phyloP scores from a whole-genome alignment of 2,329 filamentous ascomycete species.

The Dactylellina parvicollis region DNA sequence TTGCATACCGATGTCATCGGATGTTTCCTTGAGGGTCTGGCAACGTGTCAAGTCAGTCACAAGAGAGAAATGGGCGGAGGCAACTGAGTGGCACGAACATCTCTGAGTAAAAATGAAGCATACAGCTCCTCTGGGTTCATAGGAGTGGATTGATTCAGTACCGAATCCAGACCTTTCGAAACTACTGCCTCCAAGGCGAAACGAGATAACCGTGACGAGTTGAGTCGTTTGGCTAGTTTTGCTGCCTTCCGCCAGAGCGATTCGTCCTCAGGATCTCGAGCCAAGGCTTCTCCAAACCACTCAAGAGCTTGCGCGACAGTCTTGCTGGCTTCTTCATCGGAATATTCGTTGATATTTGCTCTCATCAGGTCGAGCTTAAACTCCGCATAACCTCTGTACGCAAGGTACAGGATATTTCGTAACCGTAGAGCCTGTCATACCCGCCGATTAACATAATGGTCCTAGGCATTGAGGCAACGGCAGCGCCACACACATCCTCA shows the following conservation, averaged over 20 bases:
- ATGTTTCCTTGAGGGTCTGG: conserved; percentile 40
- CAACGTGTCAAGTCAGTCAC: background rate
- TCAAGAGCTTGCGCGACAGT: conserved; percentile 59
- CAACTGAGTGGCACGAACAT: conserved; percentile 22
- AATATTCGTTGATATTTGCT: conserved; percentile 59
- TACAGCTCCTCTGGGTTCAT: conserved; percentile 57
- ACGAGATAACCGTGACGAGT: conserved; percentile 56
- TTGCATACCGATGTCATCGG: conserved; percentile 37
- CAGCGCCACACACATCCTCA: conserved; percentile 65
- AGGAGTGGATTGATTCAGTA: conserved; percentile 31
- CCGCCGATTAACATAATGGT: conserved; percentile 76
- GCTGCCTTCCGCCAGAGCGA: conserved; percentile 58
- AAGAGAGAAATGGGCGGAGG: background rate
- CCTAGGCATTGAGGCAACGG: background rate
- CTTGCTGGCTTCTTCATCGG: conserved; percentile 59
- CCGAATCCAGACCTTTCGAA: conserved; percentile 33
- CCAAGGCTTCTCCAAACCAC: conserved; percentile 57
- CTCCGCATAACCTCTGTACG: conserved; percentile 95
- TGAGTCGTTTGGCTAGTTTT: conserved; percentile 56
- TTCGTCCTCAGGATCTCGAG: conserved; percentile 57
- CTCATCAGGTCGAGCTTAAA: conserved; percentile 78
- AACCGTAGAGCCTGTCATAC: conserved; percentile 47
- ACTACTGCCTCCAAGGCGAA: conserved; percentile 57
- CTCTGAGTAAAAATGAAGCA: conserved; percentile 56
- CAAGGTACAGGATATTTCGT: conserved; percentile 77